A percentile compares a stretch with the other conserved stretches of the same genome.
Evolutionary conservation across 1,284 basidiomycete species (phyloP).

Genomic region (Rhodotorula sp.): DNA sequence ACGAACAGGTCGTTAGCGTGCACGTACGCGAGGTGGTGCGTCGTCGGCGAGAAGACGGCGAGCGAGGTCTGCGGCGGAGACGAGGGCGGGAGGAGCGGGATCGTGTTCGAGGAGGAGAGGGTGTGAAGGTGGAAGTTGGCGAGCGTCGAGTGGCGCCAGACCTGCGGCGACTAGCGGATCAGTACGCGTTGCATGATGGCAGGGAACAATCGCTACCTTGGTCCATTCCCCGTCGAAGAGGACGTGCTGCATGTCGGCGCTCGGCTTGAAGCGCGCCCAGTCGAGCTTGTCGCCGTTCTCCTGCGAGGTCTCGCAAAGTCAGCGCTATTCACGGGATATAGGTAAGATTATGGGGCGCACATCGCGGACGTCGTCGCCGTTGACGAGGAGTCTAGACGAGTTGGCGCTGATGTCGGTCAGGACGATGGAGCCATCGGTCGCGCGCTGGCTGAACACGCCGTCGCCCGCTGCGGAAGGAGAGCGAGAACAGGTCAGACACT

Average conservation of each 20-base stretch:
- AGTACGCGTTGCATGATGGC: background rate
- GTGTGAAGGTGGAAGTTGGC: conserved; percentile 84
- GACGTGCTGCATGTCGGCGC: conserved; percentile 82
- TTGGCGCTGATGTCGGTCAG: conserved; percentile 78
- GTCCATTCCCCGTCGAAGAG: conserved; percentile 70
- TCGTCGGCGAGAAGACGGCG: conserved; percentile 81
- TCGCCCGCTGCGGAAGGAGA: conserved; percentile 67
- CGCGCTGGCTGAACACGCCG: conserved; percentile 73
- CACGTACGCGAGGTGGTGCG: conserved; percentile 78
- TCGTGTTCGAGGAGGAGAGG: conserved; percentile 51
- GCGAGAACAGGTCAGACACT: too few species aligned
- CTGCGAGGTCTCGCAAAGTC: background rate
- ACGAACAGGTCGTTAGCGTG: conserved; percentile 80
- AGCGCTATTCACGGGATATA: background rate
- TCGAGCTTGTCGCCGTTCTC: background rate
- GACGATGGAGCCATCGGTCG: conserved; percentile 64
- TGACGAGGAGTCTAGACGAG: conserved; percentile 64
- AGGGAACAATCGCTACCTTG: conserved; percentile 59
- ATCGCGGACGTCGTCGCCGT: conserved; percentile 62
- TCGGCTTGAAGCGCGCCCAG: conserved; percentile 74
- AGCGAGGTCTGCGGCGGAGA: conserved; percentile 69
- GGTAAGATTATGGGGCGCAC: conserved; percentile 51
- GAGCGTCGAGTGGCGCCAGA: conserved; percentile 89
- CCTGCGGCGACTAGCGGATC: conserved; percentile 54
- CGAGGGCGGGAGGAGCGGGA: conserved; percentile 56